Evolutionary conservation across 2,329 filamentous ascomycete species (phyloP), one percentile per base, ranked within the genome.

Genomic region (Ophiostoma sp.): DNA sequence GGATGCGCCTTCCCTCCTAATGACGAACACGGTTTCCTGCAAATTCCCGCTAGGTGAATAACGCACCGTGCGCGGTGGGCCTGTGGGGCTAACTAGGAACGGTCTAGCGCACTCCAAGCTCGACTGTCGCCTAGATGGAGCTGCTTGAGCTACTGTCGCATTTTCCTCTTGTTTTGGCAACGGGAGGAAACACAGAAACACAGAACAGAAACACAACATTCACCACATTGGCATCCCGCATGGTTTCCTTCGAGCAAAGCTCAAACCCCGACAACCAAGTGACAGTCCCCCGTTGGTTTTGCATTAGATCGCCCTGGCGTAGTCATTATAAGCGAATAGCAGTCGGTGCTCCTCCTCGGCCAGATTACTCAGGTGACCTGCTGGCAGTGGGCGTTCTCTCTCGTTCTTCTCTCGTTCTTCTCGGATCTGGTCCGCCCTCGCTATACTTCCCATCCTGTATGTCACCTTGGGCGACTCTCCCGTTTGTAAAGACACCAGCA

Each of bases 131-230:
- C 55, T 41, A 38, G 38, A 41, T 60, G 55, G 55, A 60, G 55
- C 55, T 62, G 58, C 12, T 38, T 6, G 58, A 62, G 58, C 58
- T 62, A 38, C 36, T 55, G 47, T 47, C 38, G 64, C 67, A 66
- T 55, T 44, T 66, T 55, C 62, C 27, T 65, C 52, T 62, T 65
- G 62, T 68, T 68, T 68, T 68, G 63, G 67, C 36, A 49, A 66
- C 64, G 27, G 40, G 41, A 36, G 40, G 27, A 42, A 47, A n/a
- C 36, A 16, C 8, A 60, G n/a, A 16, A 11, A 11, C n/a, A 41
- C 58, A 41, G 52, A 40, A 60, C 16, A 38, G n/a, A 27, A 8
- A 27, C n/a, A 40, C 58, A 62, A n/a, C 36, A n/a, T 62, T 40
- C 27, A 27, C 27, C 27, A 27, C 27, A 27, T 27, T 27, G 2